Conservation (phyloP, 2,329 filamentous ascomycete genomes). For the Cladosporium velox region DNA sequence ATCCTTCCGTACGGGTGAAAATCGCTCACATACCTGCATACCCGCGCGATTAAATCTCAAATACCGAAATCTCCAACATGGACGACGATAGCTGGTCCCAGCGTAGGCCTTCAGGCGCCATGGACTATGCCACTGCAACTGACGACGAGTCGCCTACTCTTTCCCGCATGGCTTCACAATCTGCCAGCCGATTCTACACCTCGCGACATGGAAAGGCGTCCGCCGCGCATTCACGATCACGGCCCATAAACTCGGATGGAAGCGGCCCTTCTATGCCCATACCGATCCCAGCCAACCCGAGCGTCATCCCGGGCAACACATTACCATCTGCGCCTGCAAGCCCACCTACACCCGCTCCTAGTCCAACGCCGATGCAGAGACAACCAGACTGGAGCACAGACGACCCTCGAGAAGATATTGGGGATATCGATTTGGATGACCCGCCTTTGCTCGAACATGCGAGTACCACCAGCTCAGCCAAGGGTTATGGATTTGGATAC, state of each 20-base stretch:
- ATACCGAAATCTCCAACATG: constrained; percentile 1
- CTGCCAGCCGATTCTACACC: constrained; percentile 32
- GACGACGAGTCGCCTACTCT: constrained; percentile 31
- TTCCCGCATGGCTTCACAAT: constrained; percentile 36
- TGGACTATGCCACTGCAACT: constrained; percentile 34
- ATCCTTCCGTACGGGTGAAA: neutral
- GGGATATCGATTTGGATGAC: constrained; percentile 45
- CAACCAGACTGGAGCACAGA: constrained; percentile 75
- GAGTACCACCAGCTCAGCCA: constrained; percentile 29
- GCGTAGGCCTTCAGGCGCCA: constrained; percentile 30
- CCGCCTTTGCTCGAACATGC: constrained; percentile 27
- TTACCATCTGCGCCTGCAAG: constrained; percentile 66
- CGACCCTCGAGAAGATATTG: constrained; percentile 78
- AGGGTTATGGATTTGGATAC: constrained; percentile 48
- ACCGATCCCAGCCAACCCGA: constrained; percentile 46
- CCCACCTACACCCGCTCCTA: constrained; percentile 67
- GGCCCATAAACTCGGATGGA: constrained; percentile 47
- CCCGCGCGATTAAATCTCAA: neutral
- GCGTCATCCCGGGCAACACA: constrained; percentile 59
- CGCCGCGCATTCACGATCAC: constrained; percentile 45
- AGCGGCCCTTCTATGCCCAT: constrained; percentile 44
- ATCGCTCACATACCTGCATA: neutral
- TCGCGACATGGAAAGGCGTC: constrained; percentile 38
- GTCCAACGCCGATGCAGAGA: constrained; percentile 63
- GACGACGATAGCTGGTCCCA: constrained; percentile 24